A percentile compares a stretch with the other conserved stretches of the same genome.
These are phyloP conservation scores for Stephania yunnanensis DNA, from an alignment of 164 flowering plant species.

Conservation along the genomic window DNA sequence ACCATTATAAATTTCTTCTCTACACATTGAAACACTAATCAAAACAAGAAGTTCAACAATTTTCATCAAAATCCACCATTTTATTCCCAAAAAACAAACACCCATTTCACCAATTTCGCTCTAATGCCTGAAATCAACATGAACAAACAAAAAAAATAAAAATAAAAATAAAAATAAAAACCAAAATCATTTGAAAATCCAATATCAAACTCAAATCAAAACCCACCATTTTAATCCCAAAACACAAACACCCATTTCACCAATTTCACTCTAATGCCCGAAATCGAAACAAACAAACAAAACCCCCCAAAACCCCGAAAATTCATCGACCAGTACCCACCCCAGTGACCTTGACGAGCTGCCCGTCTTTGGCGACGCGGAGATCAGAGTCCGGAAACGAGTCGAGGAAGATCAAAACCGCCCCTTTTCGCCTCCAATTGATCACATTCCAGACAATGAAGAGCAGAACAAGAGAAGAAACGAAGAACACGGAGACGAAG, in stretches of 20 bases:
- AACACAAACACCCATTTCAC: neutral
- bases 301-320: neutral
- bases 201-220: neutral
- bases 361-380: conserved; percentile 42
- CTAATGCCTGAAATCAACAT: neutral
- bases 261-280: neutral
- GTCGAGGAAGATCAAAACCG: conserved; percentile 33
- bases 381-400: conserved; percentile 55
- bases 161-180: neutral
- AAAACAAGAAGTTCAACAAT: neutral
- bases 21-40: neutral
- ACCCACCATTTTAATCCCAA: neutral
- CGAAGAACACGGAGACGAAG: conserved; percentile 29
- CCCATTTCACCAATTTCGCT: neutral
- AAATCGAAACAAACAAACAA: neutral
- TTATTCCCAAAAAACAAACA: neutral
- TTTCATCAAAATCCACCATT: neutral
- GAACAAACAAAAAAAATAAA: neutral
- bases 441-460: conserved; percentile 42
- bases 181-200: neutral
- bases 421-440: conserved; percentile 18
- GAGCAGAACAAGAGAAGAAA: conserved; percentile 33
- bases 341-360: conserved; percentile 67
- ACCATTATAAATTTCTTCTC: neutral
- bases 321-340: neutral